Conservation (phyloP, 2,329 filamentous ascomycete species). For the Clonostachys byssicola region DNA sequence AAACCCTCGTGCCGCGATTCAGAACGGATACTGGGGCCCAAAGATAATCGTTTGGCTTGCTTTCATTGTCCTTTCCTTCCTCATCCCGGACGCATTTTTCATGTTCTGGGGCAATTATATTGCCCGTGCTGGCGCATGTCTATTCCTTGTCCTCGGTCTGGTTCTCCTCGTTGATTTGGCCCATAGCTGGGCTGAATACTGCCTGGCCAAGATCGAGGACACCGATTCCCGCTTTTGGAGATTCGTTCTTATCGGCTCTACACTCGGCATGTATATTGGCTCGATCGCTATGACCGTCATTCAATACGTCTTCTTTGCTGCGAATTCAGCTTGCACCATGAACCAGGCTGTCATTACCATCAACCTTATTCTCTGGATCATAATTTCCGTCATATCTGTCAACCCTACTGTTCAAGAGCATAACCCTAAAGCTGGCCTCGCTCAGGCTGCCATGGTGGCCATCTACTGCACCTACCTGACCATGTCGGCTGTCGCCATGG, state of each 20-base stretch:
- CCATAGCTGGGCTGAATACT: slow-evolving; percentile 96
- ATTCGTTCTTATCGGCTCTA: slow-evolving; percentile 83
- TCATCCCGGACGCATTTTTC: slow-evolving; percentile 94
- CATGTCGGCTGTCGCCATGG: slow-evolving; percentile 97
- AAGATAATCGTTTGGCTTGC: slow-evolving; percentile 88
- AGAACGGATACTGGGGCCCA: slow-evolving; percentile 99
- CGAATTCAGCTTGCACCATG: slow-evolving; percentile 77
- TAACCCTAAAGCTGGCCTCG: slow-evolving; percentile 89
- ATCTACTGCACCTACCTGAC: slow-evolving; percentile 98
- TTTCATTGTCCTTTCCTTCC: slow-evolving; percentile 85
- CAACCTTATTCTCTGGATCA: slow-evolving; percentile 80
- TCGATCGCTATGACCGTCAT: slow-evolving; percentile 92
- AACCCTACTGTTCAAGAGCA: slow-evolving; percentile 87
- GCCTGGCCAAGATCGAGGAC: slow-evolving; percentile 87
- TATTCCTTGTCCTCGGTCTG: slow-evolving; percentile 89
- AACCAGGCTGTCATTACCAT: slow-evolving; percentile 95
- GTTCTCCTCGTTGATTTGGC: slow-evolving; percentile 92
- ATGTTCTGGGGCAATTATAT: slow-evolving; percentile 95
- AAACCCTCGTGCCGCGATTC: slow-evolving; percentile 80
- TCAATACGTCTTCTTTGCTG: slow-evolving; percentile 97
- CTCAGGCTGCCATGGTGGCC: slow-evolving; percentile 96
- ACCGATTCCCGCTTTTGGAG: slow-evolving; percentile 84
- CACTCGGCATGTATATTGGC: slow-evolving; percentile 86
- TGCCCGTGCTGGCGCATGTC: slow-evolving; percentile 79
- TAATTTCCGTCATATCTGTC: slow-evolving; percentile 79